Percentiles rank a stretch among this genome's conserved stretches.
Conservation (phyloP, 108 stramenopile genomes). For the Fistulifera pelliculosa region DNA sequence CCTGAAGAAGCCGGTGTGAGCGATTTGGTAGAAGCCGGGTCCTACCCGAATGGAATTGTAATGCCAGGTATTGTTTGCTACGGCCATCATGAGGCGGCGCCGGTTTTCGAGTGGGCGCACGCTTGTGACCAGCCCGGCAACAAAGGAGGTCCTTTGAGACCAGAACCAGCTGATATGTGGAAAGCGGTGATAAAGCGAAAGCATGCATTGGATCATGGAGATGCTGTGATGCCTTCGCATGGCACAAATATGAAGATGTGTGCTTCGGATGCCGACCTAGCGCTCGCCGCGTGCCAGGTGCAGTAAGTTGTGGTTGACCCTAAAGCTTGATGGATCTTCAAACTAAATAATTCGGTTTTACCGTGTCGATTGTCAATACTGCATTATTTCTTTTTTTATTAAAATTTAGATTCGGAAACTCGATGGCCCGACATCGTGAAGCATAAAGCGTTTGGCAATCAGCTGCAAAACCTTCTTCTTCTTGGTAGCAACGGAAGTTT, state of each 20-base stretch:
- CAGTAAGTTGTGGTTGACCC: too few species aligned
- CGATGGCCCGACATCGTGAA: slow-evolving; percentile 84
- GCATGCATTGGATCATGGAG: slow-evolving; percentile 34
- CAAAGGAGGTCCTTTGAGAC: slow-evolving; percentile 18
- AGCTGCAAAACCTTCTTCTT: slow-evolving; percentile 74
- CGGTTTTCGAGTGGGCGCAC: slow-evolving; percentile 26
- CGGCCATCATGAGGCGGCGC: slow-evolving; percentile 29
- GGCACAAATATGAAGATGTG: slow-evolving; percentile 27
- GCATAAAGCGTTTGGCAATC: slow-evolving; percentile 75
- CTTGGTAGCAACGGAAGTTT: slow-evolving; percentile 50
- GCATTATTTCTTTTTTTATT: too few species aligned
- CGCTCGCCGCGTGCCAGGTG: too few species aligned
- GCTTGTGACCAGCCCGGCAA: slow-evolving; percentile 10
- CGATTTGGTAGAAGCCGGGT: slow-evolving; percentile 11
- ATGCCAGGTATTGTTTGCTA: slow-evolving; percentile 40
- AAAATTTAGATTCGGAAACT: slow-evolving; percentile 50
- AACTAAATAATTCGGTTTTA: too few species aligned
- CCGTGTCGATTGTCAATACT: too few species aligned
- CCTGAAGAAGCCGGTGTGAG: slow-evolving; percentile 16
- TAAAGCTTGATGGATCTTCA: too few species aligned
- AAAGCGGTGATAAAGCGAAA: slow-evolving; percentile 29
- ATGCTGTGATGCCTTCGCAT: slow-evolving; percentile 28
- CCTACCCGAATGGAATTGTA: slow-evolving; percentile 38
- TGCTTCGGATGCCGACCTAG: not conserved
- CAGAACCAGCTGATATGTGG: slow-evolving; percentile 20